Percentiles rank a stretch among this genome's conserved stretches.
Conservation (phyloP, 768 basidiomycete genomes). For the Lactarius pseudohatsudake region DNA sequence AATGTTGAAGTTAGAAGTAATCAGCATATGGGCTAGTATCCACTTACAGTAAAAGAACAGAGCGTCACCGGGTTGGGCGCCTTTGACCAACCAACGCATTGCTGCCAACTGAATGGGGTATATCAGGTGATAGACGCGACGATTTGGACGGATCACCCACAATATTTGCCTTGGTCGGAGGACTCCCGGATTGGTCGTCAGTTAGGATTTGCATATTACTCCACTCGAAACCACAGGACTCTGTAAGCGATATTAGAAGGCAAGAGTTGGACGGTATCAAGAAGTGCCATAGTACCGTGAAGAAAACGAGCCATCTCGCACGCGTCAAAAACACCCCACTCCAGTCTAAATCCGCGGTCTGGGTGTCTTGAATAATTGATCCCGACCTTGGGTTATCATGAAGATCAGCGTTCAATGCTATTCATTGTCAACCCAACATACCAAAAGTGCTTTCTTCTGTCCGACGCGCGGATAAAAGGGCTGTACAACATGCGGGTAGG, state of each 20-base stretch:
- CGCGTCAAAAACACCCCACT: not conserved
- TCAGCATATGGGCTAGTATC: not conserved
- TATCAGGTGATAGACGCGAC: not conserved
- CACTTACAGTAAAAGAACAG: conserved; percentile 8
- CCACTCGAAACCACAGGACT: not conserved
- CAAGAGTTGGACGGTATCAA: not conserved
- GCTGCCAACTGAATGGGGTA: not conserved
- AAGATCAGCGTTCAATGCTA: not conserved
- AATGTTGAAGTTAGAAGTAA: not conserved
- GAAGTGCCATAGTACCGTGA: not conserved
- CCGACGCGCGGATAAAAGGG: not conserved
- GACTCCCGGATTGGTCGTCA: not conserved
- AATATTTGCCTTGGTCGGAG: conserved; percentile 1
- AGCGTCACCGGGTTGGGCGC: conserved; percentile 5
- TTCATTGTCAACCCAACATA: not conserved
- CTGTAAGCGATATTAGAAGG: not conserved
- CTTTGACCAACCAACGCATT: conserved; percentile 4
- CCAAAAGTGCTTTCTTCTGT: not conserved
- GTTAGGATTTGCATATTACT: not conserved
- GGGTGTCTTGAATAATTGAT: not conserved
- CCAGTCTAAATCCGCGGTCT: not conserved
- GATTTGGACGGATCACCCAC: not conserved
- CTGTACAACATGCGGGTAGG: too few species aligned
- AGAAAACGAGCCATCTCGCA: conserved; percentile 4
- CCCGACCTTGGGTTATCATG: conserved; percentile 6